These are phyloP conservation scores for Camptophora hylomeconis DNA, from an alignment of 2,329 filamentous ascomycete genomes.

Conservation along the genomic window DNA sequence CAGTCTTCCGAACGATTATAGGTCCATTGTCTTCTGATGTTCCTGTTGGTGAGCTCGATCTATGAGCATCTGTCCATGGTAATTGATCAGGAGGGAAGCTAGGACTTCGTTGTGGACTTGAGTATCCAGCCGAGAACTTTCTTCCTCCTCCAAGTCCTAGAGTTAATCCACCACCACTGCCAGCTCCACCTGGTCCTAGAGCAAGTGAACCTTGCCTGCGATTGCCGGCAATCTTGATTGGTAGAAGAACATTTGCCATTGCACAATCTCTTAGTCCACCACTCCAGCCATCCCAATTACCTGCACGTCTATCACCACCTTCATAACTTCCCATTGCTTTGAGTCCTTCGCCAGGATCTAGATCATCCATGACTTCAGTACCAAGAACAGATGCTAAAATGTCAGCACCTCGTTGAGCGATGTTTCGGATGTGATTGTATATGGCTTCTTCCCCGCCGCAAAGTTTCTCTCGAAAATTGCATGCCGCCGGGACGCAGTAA, in stretches of 20 bases:
- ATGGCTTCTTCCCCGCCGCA: conserved; percentile 65
- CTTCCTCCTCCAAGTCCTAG: conserved; percentile 8
- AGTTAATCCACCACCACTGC: conserved; percentile 16
- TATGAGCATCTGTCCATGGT: too few species aligned
- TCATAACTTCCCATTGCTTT: conserved; percentile 17
- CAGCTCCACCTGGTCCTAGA: conserved; percentile 16
- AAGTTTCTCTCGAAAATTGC: conserved; percentile 55
- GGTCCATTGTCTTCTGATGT: conserved; percentile 2
- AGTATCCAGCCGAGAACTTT: not conserved
- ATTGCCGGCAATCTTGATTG: conserved; percentile 37
- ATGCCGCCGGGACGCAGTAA: conserved; percentile 56
- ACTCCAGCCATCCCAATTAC: conserved; percentile 32
- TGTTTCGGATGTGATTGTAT: conserved; percentile 44
- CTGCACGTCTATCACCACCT: conserved; percentile 11
- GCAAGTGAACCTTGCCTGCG: conserved; percentile 14
- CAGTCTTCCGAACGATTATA: conserved; percentile 22
- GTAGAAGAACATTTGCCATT: conserved; percentile 62
- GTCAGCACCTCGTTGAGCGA: conserved; percentile 53
- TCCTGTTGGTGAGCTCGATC: too few species aligned
- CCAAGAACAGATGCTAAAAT: conserved; percentile 49
- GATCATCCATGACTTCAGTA: conserved; percentile 55
- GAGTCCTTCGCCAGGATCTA: conserved; percentile 19
- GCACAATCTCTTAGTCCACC: conserved; percentile 46
- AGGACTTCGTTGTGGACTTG: not conserved
- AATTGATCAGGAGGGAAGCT: too few species aligned